Conservation (phyloP, 441 rosid species). For the Mallotus repandus region DNA sequence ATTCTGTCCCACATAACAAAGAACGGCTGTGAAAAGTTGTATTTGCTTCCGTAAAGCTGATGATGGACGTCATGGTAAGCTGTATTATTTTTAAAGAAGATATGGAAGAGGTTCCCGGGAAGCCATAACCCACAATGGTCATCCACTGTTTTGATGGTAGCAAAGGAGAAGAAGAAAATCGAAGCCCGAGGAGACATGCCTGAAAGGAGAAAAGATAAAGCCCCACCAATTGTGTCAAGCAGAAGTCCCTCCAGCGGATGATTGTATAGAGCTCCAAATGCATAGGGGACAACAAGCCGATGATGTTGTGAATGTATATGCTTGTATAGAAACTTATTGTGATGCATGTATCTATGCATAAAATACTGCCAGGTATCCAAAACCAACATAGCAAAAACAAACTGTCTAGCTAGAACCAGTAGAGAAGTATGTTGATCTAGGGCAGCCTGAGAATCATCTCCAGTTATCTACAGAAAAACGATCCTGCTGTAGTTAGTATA, state of each 20-base stretch:
- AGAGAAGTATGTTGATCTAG: slow-evolving; percentile 43
- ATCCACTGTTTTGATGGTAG: slow-evolving; percentile 88
- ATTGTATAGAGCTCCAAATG: slow-evolving; percentile 81
- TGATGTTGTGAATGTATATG: slow-evolving; percentile 90
- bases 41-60: slow-evolving; percentile 85
- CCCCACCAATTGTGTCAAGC: slow-evolving; percentile 89
- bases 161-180: slow-evolving; percentile 87
- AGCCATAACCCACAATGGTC: slow-evolving; percentile 94
- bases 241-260: slow-evolving; percentile 88
- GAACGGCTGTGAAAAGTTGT: slow-evolving; percentile 96
- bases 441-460: slow-evolving; percentile 39
- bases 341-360: slow-evolving; percentile 87
- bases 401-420: slow-evolving; percentile 54
- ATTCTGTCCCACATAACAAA: slow-evolving; percentile 89
- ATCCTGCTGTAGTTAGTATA: background rate
- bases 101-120: slow-evolving; percentile 90
- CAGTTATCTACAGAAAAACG: slow-evolving; percentile 54
- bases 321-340: slow-evolving; percentile 80
- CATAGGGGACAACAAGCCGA: slow-evolving; percentile 85
- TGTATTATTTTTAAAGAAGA: slow-evolving; percentile 79
- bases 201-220: slow-evolving; percentile 81
- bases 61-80: slow-evolving; percentile 97
- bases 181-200: slow-evolving; percentile 92
- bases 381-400: slow-evolving; percentile 71
- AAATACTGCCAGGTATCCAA: slow-evolving; percentile 96